These are phyloP conservation scores for Fusarium multiceps DNA, from an alignment of 2,329 filamentous ascomycete genomes.

Conservation along the genomic window DNA sequence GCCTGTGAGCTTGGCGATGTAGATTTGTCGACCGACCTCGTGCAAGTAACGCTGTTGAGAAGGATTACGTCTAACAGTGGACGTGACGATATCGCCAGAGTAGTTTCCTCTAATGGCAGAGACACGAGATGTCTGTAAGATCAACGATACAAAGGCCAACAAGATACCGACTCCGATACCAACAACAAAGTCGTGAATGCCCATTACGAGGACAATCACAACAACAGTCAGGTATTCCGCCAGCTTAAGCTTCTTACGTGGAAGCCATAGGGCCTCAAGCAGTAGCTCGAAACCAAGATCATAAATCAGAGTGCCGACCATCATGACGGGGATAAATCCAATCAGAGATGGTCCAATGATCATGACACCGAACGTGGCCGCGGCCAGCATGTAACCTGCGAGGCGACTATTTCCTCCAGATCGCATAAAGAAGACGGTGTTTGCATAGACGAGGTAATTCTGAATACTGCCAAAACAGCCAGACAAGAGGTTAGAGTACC, in stretches of 20 bases:
- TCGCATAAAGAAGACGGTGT: conserved; percentile 95
- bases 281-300: conserved; percentile 93
- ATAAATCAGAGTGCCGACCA: conserved; percentile 95
- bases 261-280: conserved; percentile 87
- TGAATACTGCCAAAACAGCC: conserved; percentile 89
- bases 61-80: conserved; percentile 90
- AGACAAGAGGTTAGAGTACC: conserved; percentile 91
- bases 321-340: conserved; percentile 95
- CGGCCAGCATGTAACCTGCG: conserved; percentile 86
- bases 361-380: conserved; percentile 83
- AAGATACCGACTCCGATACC: conserved; percentile 93
- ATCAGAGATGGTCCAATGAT: conserved; percentile 87
- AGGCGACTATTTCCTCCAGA: conserved; percentile 89
- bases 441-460: conserved; percentile 98
- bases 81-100: conserved; percentile 87
- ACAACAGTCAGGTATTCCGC: conserved; percentile 92
- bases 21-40: conserved; percentile 87
- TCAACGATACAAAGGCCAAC: conserved; percentile 89
- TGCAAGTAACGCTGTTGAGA: conserved; percentile 88
- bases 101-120: conserved; percentile 92
- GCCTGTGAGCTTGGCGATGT: conserved; percentile 89
- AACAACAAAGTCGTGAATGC: conserved; percentile 93
- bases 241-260: conserved; percentile 85
- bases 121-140: conserved; percentile 89
- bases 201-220: conserved; percentile 94